Evolutionary conservation across 2,329 filamentous ascomycete genomes (phyloP).

Genomic region (Lachnellula subtilissima): DNA sequence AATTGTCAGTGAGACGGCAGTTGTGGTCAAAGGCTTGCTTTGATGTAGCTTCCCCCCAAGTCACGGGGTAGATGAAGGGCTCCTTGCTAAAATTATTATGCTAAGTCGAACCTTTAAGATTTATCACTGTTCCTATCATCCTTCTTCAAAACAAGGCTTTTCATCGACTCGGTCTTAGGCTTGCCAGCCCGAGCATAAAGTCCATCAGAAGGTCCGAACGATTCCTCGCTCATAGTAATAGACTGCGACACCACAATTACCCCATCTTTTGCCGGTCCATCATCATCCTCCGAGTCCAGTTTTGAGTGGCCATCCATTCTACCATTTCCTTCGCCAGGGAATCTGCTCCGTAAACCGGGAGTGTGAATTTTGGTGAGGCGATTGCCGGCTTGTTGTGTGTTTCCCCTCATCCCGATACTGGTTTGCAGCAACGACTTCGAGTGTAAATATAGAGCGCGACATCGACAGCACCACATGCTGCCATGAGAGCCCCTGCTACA

Average conservation of each 20-base stretch:
- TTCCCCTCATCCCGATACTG: conserved; percentile 2
- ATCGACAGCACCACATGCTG: conserved; percentile 21
- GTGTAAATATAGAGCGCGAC: conserved; percentile 25
- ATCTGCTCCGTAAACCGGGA: neutral
- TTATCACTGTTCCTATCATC: neutral
- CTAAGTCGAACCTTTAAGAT: neutral
- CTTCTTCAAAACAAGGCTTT: neutral
- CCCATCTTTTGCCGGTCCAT: neutral
- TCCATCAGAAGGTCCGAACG: neutral
- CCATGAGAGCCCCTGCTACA: conserved; percentile 22
- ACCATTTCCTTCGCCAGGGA: too few species aligned
- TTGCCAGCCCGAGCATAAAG: neutral
- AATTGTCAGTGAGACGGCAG: too few species aligned
- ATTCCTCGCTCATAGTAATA: neutral
- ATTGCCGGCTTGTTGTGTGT: neutral
- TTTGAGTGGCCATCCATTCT: neutral
- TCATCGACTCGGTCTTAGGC: neutral
- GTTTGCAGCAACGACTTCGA: conserved; percentile 17
- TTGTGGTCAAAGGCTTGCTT: too few species aligned
- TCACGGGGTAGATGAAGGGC: too few species aligned
- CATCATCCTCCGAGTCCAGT: neutral
- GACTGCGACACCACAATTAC: neutral
- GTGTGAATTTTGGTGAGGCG: neutral
- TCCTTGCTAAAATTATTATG: neutral
- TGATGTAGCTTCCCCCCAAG: too few species aligned